Evolutionary conservation across 257 asterid species (phyloP).

Genomic region (Penstemon newberryi): DNA sequence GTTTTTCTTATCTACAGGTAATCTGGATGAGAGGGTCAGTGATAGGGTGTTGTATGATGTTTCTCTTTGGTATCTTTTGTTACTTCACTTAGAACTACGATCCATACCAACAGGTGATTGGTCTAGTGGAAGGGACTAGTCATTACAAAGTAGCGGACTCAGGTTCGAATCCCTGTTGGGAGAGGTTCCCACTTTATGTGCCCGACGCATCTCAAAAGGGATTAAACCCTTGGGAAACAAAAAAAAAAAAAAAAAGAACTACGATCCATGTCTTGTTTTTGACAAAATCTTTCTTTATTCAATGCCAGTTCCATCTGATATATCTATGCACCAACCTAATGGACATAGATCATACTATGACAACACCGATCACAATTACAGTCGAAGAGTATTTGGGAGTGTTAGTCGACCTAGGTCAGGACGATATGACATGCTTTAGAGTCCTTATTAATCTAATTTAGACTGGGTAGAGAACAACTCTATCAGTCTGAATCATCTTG

Average conservation of each 20-base stretch:
- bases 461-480: constrained; percentile 35
- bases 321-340: constrained; percentile 54
- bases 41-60: constrained; percentile 92
- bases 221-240: no score
- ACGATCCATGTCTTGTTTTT: constrained; percentile 28
- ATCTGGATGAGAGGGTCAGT: constrained; percentile 78
- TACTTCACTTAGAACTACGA: no score
- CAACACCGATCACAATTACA: constrained; percentile 50
- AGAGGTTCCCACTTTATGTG: no score
- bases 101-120: no score
- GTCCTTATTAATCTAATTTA: constrained; percentile 35
- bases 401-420: constrained; percentile 55
- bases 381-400: constrained; percentile 69
- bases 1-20: constrained; percentile 48
- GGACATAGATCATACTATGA: constrained; percentile 70
- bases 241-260: no score
- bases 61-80: no score
- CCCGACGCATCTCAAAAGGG: no score
- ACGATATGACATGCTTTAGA: constrained; percentile 51
- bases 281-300: constrained; percentile 43
- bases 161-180: no score
- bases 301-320: constrained; percentile 60
- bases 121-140: no score
- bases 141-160: no score
- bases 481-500: constrained; percentile 31